Percentiles rank a stretch among this genome's conserved stretches.
Evolutionary conservation across 352 stramenopile genomes (phyloP).

Genomic region (Phytophthora nicotianae): DNA sequence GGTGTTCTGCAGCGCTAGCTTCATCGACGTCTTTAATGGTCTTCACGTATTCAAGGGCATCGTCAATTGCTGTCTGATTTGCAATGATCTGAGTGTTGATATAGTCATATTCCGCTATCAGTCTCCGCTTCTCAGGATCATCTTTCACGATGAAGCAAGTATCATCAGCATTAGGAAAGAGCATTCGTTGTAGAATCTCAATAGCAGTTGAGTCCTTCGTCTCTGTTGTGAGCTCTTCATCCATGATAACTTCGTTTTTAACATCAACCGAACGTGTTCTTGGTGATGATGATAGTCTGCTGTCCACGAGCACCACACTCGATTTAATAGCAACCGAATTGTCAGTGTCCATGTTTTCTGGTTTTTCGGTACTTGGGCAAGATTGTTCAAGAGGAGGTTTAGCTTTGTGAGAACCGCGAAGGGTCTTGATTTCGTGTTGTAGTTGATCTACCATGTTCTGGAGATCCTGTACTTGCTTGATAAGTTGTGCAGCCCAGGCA

Average conservation of each 20-base stretch:
- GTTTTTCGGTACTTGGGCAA: background rate
- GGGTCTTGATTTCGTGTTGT: background rate
- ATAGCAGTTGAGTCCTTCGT: background rate
- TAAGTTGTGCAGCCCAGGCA: background rate
- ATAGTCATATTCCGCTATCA: background rate
- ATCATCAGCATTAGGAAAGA: background rate
- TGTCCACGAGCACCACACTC: background rate
- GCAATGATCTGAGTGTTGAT: constrained; percentile 1
- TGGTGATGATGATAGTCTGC: background rate
- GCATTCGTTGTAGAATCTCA: background rate
- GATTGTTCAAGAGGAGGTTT: background rate
- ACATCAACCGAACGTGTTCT: background rate
- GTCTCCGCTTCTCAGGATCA: background rate
- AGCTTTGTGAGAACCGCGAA: background rate
- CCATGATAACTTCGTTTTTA: background rate
- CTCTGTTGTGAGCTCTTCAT: background rate
- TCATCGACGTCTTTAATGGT: background rate
- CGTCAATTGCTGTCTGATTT: constrained; percentile 1
- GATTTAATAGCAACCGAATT: background rate
- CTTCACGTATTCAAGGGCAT: background rate
- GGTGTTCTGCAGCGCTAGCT: background rate
- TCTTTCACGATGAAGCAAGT: background rate
- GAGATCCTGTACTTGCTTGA: background rate
- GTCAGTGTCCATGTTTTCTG: background rate
- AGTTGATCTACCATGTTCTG: background rate